Base-by-base conservation (phyloP, 768 basidiomycete genomes). In the Roridomyces roridus region DNA sequence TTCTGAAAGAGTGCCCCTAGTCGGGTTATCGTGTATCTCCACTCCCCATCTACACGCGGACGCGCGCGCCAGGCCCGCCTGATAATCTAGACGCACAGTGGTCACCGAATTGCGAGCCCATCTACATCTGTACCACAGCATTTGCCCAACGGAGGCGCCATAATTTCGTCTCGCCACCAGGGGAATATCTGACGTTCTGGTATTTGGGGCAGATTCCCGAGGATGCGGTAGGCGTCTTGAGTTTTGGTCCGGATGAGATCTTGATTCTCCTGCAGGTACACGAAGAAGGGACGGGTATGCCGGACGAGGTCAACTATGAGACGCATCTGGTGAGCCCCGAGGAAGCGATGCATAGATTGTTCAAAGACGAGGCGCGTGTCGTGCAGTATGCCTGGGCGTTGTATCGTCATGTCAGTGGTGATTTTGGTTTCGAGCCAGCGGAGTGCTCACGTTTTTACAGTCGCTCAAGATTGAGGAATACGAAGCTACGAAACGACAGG, bases 111-210 rank as follows among this genome's bases (percentile, higher is more conserved):
- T 74, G 73, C 0, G 84, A 85, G 63, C 79, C 84, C 0, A 70
- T 84, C 35, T 82, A 70, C 55, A 63, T 83, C 25, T 72, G 73
- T 1, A 66, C 73, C 4, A 43, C 42, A 1, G 3, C 68, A 70
- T 12, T 41, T 50, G 24, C 37, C 29, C 26, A 46, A 24, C 54
- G 42, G 51, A 46, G 34, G 36, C 51, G 40, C 14, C n/a, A 47
- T 5, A 59, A 65, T 18, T 45, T 62, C 1, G 48, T 58, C 6
- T 31, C 62, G 10, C 44, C 57, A n/a, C 77, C 79, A 12, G 79
- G 80, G 1, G 80, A 85, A 61, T 88, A 88, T 64, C 58, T 85
- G 24, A 77, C 75, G 9, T 78, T 76, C 42, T 88, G 81, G 81
- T 86, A 78, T 59, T 23, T 54, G 14, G 58, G 57, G 12, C 58